A percentile compares a stretch with the other conserved stretches of the same genome.
These are phyloP conservation scores for Aspergillus fumigatiaffinis DNA, from an alignment of 2,329 filamentous ascomycete species.

Conservation along the genomic window DNA sequence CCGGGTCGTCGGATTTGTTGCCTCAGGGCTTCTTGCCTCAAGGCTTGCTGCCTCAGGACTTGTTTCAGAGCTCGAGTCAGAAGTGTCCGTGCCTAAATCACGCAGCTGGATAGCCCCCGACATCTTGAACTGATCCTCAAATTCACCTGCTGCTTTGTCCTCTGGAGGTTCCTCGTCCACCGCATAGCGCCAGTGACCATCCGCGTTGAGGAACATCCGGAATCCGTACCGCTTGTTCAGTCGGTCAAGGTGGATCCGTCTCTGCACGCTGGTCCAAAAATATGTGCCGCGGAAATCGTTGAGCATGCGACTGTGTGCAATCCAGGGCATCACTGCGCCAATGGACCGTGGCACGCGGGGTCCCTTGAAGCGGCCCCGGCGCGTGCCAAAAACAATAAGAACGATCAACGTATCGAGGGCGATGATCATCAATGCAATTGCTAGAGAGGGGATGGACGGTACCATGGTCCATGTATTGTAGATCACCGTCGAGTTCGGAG, in stretches of 20 bases:
- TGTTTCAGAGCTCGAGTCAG: too few relatives aligned
- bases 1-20: background rate
- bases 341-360: constrained; percentile 33
- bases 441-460: constrained; percentile 25
- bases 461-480: constrained; percentile 30
- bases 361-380: constrained; percentile 29
- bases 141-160: constrained; percentile 1
- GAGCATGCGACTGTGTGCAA: constrained; percentile 32
- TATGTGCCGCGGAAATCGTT: constrained; percentile 29
- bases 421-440: constrained; percentile 27
- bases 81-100: background rate
- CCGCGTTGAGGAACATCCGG: constrained; percentile 26
- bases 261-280: constrained; percentile 24
- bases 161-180: constrained; percentile 27
- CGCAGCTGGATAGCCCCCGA: constrained; percentile 4
- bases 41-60: background rate
- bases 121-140: background rate
- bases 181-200: constrained; percentile 29
- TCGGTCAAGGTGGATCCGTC: constrained; percentile 22
- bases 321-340: constrained; percentile 31
- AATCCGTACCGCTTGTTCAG: constrained; percentile 31
- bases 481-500: constrained; percentile 25
- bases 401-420: constrained; percentile 30
- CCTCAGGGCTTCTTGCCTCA: background rate
- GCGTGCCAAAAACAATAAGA: constrained; percentile 30